These are phyloP conservation scores for Lactarius pseudohatsudake DNA, from an alignment of 768 basidiomycete genomes.

Conservation along the genomic window DNA sequence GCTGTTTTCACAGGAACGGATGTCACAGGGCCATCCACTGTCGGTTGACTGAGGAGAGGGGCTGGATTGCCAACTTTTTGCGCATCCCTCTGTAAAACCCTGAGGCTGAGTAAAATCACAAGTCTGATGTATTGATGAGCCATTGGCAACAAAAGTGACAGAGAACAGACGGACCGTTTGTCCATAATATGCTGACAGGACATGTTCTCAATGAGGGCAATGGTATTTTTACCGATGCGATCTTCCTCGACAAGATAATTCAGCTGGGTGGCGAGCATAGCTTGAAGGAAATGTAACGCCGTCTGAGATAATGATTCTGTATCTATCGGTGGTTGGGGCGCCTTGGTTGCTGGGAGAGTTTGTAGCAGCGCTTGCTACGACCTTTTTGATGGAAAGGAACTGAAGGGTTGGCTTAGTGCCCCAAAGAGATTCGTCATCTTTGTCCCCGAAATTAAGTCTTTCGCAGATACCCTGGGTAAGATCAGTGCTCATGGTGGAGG, in stretches of 20 bases:
- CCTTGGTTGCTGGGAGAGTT: slow-evolving; percentile 23
- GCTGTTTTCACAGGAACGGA: slow-evolving; percentile 34
- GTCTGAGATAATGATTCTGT: slow-evolving; percentile 87
- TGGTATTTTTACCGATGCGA: slow-evolving; percentile 58
- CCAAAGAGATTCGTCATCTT: slow-evolving; percentile 30
- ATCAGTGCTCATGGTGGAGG: background rate
- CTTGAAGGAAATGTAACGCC: slow-evolving; percentile 82
- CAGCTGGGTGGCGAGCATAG: slow-evolving; percentile 93
- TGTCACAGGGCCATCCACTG: slow-evolving; percentile 31
- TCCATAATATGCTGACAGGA: slow-evolving; percentile 83
- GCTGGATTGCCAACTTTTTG: slow-evolving; percentile 76
- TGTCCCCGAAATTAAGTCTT: slow-evolving; percentile 24
- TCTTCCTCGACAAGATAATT: slow-evolving; percentile 71
- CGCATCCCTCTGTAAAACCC: slow-evolving; percentile 49
- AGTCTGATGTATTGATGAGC: slow-evolving; percentile 48
- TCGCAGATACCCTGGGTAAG: slow-evolving; percentile 27
- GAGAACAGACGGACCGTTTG: slow-evolving; percentile 59
- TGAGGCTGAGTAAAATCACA: slow-evolving; percentile 73
- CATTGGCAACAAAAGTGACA: slow-evolving; percentile 14
- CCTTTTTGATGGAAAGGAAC: slow-evolving; percentile 80
- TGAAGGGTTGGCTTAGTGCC: slow-evolving; percentile 58
- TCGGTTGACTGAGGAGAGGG: slow-evolving; percentile 34
- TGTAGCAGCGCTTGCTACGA: slow-evolving; percentile 43
- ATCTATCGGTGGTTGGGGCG: slow-evolving; percentile 47
- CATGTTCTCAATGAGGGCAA: slow-evolving; percentile 71